Evolutionary conservation across 176 grass and related monocot genomes (phyloP).

Genomic region (Avena eriantha): DNA sequence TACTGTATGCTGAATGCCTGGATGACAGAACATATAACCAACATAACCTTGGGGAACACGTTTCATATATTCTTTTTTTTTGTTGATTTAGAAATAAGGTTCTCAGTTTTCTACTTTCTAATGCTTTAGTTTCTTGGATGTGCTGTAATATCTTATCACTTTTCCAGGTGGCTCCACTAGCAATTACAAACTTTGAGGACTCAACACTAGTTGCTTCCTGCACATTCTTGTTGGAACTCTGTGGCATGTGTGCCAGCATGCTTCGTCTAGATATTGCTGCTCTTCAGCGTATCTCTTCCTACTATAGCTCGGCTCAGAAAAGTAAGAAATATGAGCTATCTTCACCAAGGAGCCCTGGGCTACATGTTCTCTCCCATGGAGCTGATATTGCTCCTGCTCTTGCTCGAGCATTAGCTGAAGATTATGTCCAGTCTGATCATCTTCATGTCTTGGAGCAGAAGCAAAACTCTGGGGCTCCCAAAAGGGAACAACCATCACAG

Average conservation of each 20-base stretch:
- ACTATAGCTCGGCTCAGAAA: conserved; percentile 62
- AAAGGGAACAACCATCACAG: conserved; percentile 55
- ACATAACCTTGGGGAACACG: neutral
- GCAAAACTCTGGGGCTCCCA: conserved; percentile 47
- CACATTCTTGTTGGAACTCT: conserved; percentile 88
- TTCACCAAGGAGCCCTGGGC: conserved; percentile 48
- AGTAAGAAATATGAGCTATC: conserved; percentile 54
- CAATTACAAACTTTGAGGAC: conserved; percentile 90
- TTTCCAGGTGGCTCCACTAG: conserved; percentile 78
- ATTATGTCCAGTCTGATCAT: conserved; percentile 86
- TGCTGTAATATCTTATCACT: conserved; percentile 27
- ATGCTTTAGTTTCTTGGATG: conserved; percentile 32
- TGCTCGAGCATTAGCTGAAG: conserved; percentile 87
- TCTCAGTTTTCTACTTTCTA: conserved; percentile 9
- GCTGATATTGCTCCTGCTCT: conserved; percentile 63
- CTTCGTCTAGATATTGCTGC: conserved; percentile 94
- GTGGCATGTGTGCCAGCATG: conserved; percentile 87
- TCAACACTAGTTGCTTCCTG: conserved; percentile 81
- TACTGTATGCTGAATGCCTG: conserved; percentile 1
- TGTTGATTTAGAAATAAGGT: conserved; percentile 29
- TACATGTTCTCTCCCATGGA: conserved; percentile 60
- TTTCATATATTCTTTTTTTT: conserved; percentile 25
- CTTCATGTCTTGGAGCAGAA: conserved; percentile 73
- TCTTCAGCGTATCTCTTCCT: conserved; percentile 78
- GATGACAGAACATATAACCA: conserved; percentile 1